These are phyloP conservation scores for Monosporascus sp. DNA, from an alignment of 2,329 filamentous ascomycete genomes.

Conservation along the genomic window DNA sequence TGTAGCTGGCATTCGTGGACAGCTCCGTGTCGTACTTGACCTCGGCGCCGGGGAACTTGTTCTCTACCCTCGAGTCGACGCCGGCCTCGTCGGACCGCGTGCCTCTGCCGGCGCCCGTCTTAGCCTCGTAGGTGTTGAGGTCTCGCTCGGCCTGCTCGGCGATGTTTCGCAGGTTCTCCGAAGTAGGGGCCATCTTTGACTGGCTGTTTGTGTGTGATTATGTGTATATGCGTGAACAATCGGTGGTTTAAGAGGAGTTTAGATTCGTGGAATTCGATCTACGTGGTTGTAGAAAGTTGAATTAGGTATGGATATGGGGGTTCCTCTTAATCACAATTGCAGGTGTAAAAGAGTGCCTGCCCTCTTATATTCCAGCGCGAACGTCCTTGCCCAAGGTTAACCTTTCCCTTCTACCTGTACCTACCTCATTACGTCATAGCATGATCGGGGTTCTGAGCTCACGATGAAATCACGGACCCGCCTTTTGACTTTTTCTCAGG, in stretches of 20 bases:
- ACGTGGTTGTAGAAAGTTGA: no score
- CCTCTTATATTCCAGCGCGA: no score
- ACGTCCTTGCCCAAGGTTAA: no score
- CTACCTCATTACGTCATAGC: background rate
- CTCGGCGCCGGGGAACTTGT: slow-evolving; percentile 37
- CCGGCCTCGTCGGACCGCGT: slow-evolving; percentile 36
- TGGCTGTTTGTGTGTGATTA: slow-evolving; percentile 9
- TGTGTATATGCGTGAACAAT: background rate
- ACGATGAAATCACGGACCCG: background rate
- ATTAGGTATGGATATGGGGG: no score
- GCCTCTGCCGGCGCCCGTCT: slow-evolving; percentile 37
- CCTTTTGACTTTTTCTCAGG: background rate
- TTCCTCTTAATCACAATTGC: no score
- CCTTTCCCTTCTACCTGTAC: no score
- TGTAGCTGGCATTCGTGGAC: slow-evolving; percentile 40
- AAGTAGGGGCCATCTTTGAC: slow-evolving; percentile 21
- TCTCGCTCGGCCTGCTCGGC: slow-evolving; percentile 41
- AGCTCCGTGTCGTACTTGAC: slow-evolving; percentile 37
- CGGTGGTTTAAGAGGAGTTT: background rate
- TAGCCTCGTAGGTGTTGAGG: slow-evolving; percentile 43
- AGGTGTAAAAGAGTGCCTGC: no score
- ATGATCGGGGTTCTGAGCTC: background rate
- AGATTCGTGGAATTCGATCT: background rate
- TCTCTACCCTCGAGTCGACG: slow-evolving; percentile 36
- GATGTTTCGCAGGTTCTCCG: slow-evolving; percentile 36